Evolutionary conservation across 331 rosid species (phyloP).

Genomic region (Quercus lobata): DNA sequence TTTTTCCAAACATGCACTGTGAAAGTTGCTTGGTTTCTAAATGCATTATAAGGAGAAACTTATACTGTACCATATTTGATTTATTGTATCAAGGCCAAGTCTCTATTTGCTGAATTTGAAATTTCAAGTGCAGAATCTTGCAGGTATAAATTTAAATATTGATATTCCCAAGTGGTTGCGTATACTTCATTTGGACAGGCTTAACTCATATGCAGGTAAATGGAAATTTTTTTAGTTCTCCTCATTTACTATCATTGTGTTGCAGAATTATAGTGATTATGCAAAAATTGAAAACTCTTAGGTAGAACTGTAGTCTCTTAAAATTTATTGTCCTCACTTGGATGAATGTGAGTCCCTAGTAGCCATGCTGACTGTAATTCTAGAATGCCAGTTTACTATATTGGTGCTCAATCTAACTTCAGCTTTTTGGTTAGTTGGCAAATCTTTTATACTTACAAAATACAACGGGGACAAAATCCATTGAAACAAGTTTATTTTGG

Average conservation of each 20-base stretch:
- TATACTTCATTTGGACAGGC: slow-evolving; percentile 77
- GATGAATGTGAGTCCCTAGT: not conserved
- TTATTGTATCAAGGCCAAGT: not conserved
- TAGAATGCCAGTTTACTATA: not conserved
- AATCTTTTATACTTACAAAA: not conserved
- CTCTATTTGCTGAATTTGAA: slow-evolving; percentile 21
- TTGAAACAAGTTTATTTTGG: not conserved
- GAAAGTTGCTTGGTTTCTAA: not conserved
- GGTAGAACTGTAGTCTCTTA: not conserved
- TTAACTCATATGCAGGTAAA: slow-evolving; percentile 73
- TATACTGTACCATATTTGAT: not conserved
- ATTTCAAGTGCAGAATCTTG: slow-evolving; percentile 64
- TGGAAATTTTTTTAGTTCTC: slow-evolving; percentile 7
- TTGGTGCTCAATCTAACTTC: not conserved
- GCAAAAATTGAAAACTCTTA: not conserved
- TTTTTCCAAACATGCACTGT: not conserved
- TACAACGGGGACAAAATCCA: not conserved
- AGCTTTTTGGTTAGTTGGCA: not conserved
- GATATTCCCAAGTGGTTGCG: slow-evolving; percentile 90
- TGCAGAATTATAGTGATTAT: slow-evolving; percentile 11
- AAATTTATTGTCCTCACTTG: slow-evolving; percentile 1
- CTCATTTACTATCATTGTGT: not conserved
- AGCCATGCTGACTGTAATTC: not conserved
- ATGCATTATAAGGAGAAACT: not conserved
- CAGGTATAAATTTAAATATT: slow-evolving; percentile 80